Evolutionary conservation across 768 basidiomycete genomes (phyloP).

Genomic region (Podaxis mareebaensis): DNA sequence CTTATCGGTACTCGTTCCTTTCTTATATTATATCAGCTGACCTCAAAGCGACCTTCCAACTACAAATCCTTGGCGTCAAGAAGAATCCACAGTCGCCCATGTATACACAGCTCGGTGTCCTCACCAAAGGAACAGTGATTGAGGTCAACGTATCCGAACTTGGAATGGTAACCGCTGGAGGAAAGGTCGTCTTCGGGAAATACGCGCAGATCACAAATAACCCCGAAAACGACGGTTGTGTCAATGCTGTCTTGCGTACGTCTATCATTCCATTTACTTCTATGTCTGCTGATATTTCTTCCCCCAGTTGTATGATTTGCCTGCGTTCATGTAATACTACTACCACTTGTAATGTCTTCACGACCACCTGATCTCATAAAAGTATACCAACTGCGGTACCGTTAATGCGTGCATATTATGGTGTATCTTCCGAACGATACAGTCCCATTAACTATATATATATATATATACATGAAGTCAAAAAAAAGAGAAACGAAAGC

Average conservation of each 20-base stretch:
- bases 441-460: background rate
- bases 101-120: slow-evolving; percentile 94
- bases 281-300: slow-evolving; percentile 8
- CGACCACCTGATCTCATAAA: background rate
- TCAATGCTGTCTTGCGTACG: slow-evolving; percentile 91
- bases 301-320: slow-evolving; percentile 29
- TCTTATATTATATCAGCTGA: slow-evolving; percentile 61
- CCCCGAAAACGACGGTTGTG: slow-evolving; percentile 95
- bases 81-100: slow-evolving; percentile 99
- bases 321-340: slow-evolving; percentile 2
- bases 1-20: slow-evolving; percentile 1
- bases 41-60: slow-evolving; percentile 97
- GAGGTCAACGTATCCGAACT: slow-evolving; percentile 99
- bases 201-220: slow-evolving; percentile 95
- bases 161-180: slow-evolving; percentile 96
- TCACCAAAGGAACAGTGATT: slow-evolving; percentile 97
- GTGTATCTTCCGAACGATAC: background rate
- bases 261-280: slow-evolving; percentile 26
- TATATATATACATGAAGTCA: background rate
- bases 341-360: slow-evolving; percentile 6
- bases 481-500: background rate
- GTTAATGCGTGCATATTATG: background rate
- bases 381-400: background rate
- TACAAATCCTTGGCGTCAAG: slow-evolving; percentile 97
- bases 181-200: slow-evolving; percentile 92